Conservation (phyloP, 176 grass and related monocot species). For the Ampelocalamus luodianensis region DNA sequence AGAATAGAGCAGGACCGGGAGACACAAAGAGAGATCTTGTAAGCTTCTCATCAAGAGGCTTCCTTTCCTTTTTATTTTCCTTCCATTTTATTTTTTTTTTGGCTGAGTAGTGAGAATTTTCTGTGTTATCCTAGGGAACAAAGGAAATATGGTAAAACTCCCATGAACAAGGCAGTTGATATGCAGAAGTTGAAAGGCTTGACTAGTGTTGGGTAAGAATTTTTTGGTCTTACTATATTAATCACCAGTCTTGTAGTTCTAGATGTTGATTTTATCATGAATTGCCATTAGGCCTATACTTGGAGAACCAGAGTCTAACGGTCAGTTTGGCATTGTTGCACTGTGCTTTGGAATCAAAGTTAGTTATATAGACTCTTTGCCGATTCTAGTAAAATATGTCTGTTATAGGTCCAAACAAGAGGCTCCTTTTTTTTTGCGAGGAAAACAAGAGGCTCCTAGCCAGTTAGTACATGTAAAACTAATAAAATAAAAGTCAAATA, state of each 20-base stretch:
- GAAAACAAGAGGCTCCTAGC: neutral
- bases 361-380: neutral
- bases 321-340: neutral
- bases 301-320: conserved; percentile 21
- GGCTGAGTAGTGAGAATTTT: conserved; percentile 24
- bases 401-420: neutral
- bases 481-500: neutral
- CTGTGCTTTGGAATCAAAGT: conserved; percentile 16
- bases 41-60: conserved; percentile 39
- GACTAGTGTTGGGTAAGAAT: conserved; percentile 76
- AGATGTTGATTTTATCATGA: conserved; percentile 6
- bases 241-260: neutral
- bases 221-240: neutral
- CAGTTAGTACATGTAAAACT: conserved; percentile 28
- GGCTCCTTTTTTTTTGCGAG: neutral
- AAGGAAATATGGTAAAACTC: conserved; percentile 74
- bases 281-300: conserved; percentile 1
- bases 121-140: conserved; percentile 63
- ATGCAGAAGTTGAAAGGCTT: conserved; percentile 76
- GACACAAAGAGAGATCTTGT: conserved; percentile 73
- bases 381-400: neutral
- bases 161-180: conserved; percentile 81
- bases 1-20: conserved; percentile 61
- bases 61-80: conserved; percentile 13
- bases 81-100: conserved; percentile 19